Percentiles rank a stretch among this genome's conserved stretches.
These are phyloP conservation scores for Plenodomus lindquistii DNA, from an alignment of 2,329 filamentous ascomycete genomes.

Conservation along the genomic window DNA sequence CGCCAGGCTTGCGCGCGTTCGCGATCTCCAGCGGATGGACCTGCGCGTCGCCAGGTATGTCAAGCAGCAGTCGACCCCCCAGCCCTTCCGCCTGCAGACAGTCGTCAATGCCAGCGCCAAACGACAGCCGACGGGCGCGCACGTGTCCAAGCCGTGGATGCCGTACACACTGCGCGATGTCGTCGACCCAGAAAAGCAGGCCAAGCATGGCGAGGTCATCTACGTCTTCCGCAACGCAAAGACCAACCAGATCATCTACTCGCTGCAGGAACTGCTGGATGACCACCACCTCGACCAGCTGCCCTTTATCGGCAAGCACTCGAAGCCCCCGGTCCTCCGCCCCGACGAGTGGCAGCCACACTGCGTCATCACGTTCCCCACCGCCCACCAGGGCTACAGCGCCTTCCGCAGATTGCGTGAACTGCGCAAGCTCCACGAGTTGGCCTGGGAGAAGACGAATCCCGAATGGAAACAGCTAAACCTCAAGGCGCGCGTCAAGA, in stretches of 20 bases:
- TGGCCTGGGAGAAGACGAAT: conserved; percentile 52
- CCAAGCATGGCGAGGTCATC: conserved; percentile 60
- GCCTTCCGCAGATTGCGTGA: conserved; percentile 64
- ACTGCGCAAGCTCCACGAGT: conserved; percentile 62
- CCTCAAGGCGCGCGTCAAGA: conserved; percentile 55
- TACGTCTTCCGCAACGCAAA: conserved; percentile 65
- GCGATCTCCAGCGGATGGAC: conserved; percentile 9
- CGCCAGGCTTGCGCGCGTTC: conserved; percentile 17
- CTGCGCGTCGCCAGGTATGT: conserved; percentile 23
- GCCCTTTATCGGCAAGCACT: conserved; percentile 66
- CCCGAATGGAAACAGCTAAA: conserved; percentile 49
- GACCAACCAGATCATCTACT: conserved; percentile 68
- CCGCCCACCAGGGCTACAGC: conserved; percentile 53
- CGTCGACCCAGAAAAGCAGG: conserved; percentile 25
- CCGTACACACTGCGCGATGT: conserved; percentile 49
- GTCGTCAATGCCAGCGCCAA: conserved; percentile 32
- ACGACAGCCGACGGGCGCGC: conserved; percentile 19
- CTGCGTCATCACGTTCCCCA: conserved; percentile 61
- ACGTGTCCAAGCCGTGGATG: conserved; percentile 18
- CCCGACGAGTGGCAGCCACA: conserved; percentile 67
- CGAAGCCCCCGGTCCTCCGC: conserved; percentile 60
- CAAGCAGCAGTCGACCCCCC: conserved; percentile 29
- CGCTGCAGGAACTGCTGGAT: conserved; percentile 59
- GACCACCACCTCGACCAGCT: conserved; percentile 62
- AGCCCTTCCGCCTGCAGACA: conserved; percentile 24